These are phyloP conservation scores for Didymella arachidicola DNA, from an alignment of 2,329 filamentous ascomycete species.

Conservation along the genomic window DNA sequence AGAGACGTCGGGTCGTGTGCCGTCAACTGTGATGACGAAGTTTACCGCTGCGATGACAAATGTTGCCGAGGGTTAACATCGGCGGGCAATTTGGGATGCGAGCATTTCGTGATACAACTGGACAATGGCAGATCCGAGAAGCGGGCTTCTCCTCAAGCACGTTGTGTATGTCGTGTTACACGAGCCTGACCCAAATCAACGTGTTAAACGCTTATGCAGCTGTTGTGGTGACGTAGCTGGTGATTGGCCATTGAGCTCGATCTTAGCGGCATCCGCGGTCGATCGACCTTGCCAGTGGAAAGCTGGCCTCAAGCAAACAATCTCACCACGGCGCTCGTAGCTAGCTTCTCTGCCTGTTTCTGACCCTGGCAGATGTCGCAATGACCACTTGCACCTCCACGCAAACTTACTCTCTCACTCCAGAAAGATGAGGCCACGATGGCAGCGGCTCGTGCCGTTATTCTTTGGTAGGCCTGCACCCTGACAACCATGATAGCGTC, in stretches of 20 bases:
- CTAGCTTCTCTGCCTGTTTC: constrained; percentile 15
- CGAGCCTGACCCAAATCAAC: neutral
- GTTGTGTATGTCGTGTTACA: neutral
- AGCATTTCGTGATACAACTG: neutral
- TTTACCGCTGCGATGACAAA: constrained; percentile 18
- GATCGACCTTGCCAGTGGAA: constrained; percentile 33
- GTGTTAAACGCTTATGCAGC: neutral
- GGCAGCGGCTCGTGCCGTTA: constrained; percentile 49
- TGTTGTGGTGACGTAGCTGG: constrained; percentile 35
- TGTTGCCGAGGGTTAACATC: constrained; percentile 8
- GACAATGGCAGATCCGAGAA: too few relatives aligned
- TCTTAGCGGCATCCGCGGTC: constrained; percentile 28
- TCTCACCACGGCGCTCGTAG: constrained; percentile 21
- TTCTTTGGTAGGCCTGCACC: constrained; percentile 39
- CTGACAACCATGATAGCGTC: constrained; percentile 18
- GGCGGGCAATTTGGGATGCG: neutral
- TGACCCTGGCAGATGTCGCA: constrained; percentile 36
- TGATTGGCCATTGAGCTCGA: constrained; percentile 40
- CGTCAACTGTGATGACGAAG: constrained; percentile 10
- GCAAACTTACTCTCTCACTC: constrained; percentile 22
- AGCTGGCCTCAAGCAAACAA: constrained; percentile 48
- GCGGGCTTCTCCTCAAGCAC: neutral
- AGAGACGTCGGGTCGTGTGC: constrained; percentile 15
- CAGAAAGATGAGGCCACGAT: constrained; percentile 46
- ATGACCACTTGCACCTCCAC: constrained; percentile 37